Evolutionary conservation across 805 yeast genomes (phyloP).

Genomic region (Kurtzmaniella cleridarum): DNA sequence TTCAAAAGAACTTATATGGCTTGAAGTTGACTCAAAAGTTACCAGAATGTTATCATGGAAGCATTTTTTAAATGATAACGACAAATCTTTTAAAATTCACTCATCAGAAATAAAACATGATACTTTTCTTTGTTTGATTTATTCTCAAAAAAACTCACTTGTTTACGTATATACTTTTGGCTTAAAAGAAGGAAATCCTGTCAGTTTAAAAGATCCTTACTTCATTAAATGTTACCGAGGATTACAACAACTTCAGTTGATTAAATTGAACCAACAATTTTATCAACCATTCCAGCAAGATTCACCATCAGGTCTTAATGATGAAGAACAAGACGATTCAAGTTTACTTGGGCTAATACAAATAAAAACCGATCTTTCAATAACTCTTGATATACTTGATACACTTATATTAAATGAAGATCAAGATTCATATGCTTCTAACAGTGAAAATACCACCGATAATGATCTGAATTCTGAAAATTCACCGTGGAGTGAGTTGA

Average conservation of each 20-base stretch:
- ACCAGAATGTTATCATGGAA: slow-evolving; percentile 63
- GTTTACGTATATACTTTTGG: slow-evolving; percentile 30
- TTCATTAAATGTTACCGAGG: slow-evolving; percentile 10
- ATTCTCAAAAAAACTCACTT: slow-evolving; percentile 24
- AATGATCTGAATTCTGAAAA: too few relatives aligned
- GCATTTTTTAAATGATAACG: slow-evolving; percentile 54
- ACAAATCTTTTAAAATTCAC: slow-evolving; percentile 44
- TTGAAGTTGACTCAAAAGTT: slow-evolving; percentile 31
- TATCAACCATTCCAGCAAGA: slow-evolving; percentile 4
- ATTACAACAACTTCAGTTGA: slow-evolving; percentile 12
- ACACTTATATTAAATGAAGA: too few relatives aligned
- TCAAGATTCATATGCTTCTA: too few relatives aligned
- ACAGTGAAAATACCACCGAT: too few relatives aligned
- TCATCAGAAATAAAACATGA: slow-evolving; percentile 16
- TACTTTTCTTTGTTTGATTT: slow-evolving; percentile 20
- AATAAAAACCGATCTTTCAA: slow-evolving; percentile 11
- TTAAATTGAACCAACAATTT: slow-evolving; percentile 5
- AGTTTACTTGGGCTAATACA: slow-evolving; percentile 12
- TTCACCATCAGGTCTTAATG: not conserved
- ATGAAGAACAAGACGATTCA: slow-evolving; percentile 3
- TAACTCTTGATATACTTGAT: slow-evolving; percentile 5
- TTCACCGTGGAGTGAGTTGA: too few relatives aligned
- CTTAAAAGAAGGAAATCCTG: slow-evolving; percentile 18
- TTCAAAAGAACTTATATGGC: slow-evolving; percentile 57
- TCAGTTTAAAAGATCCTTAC: slow-evolving; percentile 28